Evolutionary conservation across 1,139 yeast species (phyloP), one percentile per base, ranked within the genome.

Genomic region (Diutina ranongensis): DNA sequence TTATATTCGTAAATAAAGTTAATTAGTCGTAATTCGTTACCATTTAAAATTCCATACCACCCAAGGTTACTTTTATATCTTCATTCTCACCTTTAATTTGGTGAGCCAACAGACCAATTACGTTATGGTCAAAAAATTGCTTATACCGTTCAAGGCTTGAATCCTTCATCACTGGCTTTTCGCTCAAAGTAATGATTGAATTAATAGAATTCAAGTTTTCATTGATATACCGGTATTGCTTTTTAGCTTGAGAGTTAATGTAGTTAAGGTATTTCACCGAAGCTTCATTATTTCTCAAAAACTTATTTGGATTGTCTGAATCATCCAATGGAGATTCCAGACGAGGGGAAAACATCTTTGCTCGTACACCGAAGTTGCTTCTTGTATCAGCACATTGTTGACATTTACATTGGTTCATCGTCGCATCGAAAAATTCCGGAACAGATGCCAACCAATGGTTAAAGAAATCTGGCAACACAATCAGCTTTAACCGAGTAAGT

Each of bases 391-490:
- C 45, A 44, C 65, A 61, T 1, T 47, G 47, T 4, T 28, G 7
- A 42, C 65, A 61, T 2, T 50, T 33, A 46, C 65, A 61, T n/a
- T 4, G 41, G 28, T 21, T 45, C 34, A 44, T 46, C 50, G 40
- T 34, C 18, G 32, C 35, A 18, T 46, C 47, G n/a, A 52, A 48
- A 2, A 52, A 42, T 5, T 36, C 22, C 1, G 57, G 54, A 18
- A 58, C 50, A 25, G 50, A 50, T 4, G 48, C 49, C n/a, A 54
- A 44, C 63, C 63, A 60, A 28, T 53, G 55, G 47, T 57, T 51
- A 50, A 60, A 59, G 44, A 58, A 61, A 48, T 61, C 65, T 1
- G 64, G 64, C 15, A 61, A 49, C 2, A 52, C 49, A 27, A 61
- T 47, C 22, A 51, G 51, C 8, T 48, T 40, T 19, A 59, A 48